These are phyloP conservation scores for Vishniacozyma victoriae DNA, from an alignment of 768 basidiomycete species.

Conservation along the genomic window DNA sequence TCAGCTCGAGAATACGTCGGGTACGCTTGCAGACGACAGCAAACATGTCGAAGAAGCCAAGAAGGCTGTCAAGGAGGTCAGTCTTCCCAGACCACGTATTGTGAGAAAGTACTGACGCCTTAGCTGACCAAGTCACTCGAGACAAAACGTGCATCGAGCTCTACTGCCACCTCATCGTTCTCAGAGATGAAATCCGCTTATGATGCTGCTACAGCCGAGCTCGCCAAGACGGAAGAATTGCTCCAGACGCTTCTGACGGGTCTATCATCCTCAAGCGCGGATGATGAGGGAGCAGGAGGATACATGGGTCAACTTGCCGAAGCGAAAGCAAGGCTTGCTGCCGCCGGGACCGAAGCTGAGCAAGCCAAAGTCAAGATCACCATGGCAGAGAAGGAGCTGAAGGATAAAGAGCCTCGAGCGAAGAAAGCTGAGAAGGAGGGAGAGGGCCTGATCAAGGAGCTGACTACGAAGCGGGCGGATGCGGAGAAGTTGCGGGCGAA, in stretches of 20 bases:
- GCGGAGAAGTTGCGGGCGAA: conserved; percentile 57
- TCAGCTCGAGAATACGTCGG: conserved; percentile 74
- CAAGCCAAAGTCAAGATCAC: conserved; percentile 69
- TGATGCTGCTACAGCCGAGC: conserved; percentile 56
- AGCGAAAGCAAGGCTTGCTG: conserved; percentile 67
- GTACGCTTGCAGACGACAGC: conserved; percentile 72
- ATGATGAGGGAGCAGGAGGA: conserved; percentile 67
- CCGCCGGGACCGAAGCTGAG: conserved; percentile 75
- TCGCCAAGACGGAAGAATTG: conserved; percentile 78
- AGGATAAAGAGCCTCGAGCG: conserved; percentile 66
- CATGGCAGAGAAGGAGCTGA: conserved; percentile 73
- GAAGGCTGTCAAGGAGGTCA: conserved; percentile 60
- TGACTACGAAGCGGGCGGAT: conserved; percentile 51
- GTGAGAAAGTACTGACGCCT: conserved; percentile 1
- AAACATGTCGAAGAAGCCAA: conserved; percentile 55
- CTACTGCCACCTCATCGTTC: conserved; percentile 55
- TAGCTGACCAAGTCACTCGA: conserved; percentile 59
- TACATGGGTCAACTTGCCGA: conserved; percentile 95
- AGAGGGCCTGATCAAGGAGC: conserved; percentile 63
- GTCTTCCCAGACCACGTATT: conserved; percentile 12
- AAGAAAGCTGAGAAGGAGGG: conserved; percentile 82
- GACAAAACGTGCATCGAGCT: conserved; percentile 61
- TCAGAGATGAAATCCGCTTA: conserved; percentile 65
- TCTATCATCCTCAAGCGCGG: conserved; percentile 63
- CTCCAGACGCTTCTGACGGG: conserved; percentile 91